phyloP scores from a whole-genome alignment of 2,329 filamentous ascomycete genomes.

The Aspergillus novoparasiticus region DNA sequence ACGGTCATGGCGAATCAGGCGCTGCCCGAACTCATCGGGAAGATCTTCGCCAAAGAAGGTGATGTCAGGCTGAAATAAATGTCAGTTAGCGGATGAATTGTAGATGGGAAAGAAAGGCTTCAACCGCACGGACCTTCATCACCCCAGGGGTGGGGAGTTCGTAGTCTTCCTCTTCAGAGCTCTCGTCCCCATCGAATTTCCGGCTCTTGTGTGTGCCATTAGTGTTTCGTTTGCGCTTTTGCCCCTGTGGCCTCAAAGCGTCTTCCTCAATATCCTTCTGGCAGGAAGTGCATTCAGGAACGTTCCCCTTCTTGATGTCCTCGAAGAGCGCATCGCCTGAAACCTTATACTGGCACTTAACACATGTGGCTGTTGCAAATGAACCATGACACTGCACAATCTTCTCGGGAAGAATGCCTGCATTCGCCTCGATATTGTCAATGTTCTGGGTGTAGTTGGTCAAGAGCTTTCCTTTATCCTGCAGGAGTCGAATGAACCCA shows the following conservation, averaged over 20 bases:
- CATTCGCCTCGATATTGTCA: constrained; percentile 88
- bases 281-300: constrained; percentile 78
- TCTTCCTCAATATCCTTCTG: constrained; percentile 52
- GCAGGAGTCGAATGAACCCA: constrained; percentile 85
- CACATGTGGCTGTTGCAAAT: constrained; percentile 88
- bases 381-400: constrained; percentile 96
- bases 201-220: constrained; percentile 54
- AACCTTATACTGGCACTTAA: constrained; percentile 76
- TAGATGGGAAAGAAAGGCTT: neutral
- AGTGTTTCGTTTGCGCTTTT: constrained; percentile 57
- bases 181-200: constrained; percentile 58
- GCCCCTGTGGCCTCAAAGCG: constrained; percentile 47
- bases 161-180: constrained; percentile 62
- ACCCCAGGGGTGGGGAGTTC: constrained; percentile 71
- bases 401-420: constrained; percentile 78
- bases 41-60: constrained; percentile 96
- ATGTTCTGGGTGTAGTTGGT: constrained; percentile 99
- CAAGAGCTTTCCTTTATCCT: constrained; percentile 83
- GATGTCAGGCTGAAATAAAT: constrained; percentile 72
- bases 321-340: constrained; percentile 76
- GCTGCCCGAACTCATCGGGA: constrained; percentile 77
- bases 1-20: constrained; percentile 79
- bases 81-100: constrained; percentile 13
- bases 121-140: constrained; percentile 63
- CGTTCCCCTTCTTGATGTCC: constrained; percentile 72